Conservation (phyloP, 176 grass and related monocot species). For the Oryza glaberrima region DNA sequence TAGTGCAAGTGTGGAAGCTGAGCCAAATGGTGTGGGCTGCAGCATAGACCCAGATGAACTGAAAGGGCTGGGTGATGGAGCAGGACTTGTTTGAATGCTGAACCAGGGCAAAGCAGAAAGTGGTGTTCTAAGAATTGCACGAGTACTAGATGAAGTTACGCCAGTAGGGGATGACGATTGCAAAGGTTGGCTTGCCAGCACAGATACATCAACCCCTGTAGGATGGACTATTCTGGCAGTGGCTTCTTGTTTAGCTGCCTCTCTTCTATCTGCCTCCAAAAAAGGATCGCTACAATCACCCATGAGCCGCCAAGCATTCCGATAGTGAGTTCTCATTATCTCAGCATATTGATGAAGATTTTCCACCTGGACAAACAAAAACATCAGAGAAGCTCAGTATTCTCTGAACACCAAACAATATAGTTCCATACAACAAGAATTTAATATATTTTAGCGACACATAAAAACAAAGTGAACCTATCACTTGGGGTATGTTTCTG, state of each 20-base stretch:
- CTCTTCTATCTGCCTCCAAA: slow-evolving; percentile 73
- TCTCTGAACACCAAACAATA: slow-evolving; percentile 12
- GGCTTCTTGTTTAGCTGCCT: slow-evolving; percentile 60
- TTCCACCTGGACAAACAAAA: slow-evolving; percentile 69
- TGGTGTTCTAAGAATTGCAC: slow-evolving; percentile 32
- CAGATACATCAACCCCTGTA: slow-evolving; percentile 31
- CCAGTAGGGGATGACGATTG: slow-evolving; percentile 39
- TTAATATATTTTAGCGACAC: background rate
- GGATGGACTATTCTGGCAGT: slow-evolving; percentile 65
- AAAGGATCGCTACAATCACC: slow-evolving; percentile 77
- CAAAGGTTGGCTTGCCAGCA: slow-evolving; percentile 33
- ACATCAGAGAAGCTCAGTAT: slow-evolving; percentile 33
- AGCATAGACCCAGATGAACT: slow-evolving; percentile 43
- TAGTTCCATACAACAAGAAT: slow-evolving; percentile 15
- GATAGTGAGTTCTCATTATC: slow-evolving; percentile 60
- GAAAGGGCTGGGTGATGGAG: slow-evolving; percentile 49
- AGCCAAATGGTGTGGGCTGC: slow-evolving; percentile 54
- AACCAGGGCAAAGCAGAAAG: slow-evolving; percentile 40
- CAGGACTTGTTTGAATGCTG: slow-evolving; percentile 44
- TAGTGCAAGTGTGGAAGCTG: slow-evolving; percentile 44
- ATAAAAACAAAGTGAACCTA: background rate
- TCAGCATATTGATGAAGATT: slow-evolving; percentile 78
- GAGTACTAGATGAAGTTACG: slow-evolving; percentile 35
- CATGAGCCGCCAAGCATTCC: slow-evolving; percentile 42
- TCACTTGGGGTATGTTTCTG: background rate